Conservation (phyloP, 176 grass and related monocot genomes). For the Secale cereale region DNA sequence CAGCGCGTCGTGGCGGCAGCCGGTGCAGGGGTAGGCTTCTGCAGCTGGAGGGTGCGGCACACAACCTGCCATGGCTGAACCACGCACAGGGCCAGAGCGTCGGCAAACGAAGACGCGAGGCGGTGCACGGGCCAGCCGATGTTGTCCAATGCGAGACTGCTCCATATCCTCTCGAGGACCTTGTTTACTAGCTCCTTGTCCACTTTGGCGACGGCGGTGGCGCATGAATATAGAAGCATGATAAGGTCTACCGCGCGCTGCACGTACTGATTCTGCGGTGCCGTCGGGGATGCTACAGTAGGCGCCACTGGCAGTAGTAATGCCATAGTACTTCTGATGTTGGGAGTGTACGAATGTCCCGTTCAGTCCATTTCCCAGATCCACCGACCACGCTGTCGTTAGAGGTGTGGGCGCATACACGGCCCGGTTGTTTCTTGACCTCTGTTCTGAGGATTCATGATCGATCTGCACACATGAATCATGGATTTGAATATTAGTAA, state of each 20-base stretch:
- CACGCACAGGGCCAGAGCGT: constrained; percentile 34
- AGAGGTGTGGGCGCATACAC: background rate
- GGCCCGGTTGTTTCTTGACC: too few species aligned
- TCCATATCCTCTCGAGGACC: constrained; percentile 15
- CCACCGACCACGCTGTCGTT: background rate
- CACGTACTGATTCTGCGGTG: background rate
- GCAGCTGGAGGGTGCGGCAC: background rate
- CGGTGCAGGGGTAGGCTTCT: background rate
- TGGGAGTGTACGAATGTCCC: too few species aligned
- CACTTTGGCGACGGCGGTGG: constrained; percentile 1
- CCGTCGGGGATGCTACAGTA: too few species aligned
- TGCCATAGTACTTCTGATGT: background rate
- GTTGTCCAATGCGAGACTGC: constrained; percentile 10
- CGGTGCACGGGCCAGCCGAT: constrained; percentile 43
- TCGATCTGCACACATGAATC: too few species aligned
- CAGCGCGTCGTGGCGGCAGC: background rate
- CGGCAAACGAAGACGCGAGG: constrained; percentile 38
- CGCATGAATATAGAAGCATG: constrained; percentile 21
- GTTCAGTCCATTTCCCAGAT: background rate
- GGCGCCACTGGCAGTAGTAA: too few species aligned
- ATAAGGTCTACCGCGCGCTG: background rate
- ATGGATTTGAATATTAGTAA: too few species aligned
- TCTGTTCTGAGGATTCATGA: too few species aligned
- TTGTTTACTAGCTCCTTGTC: background rate
- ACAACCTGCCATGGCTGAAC: constrained; percentile 42